Conservation (phyloP, 2,329 filamentous ascomycete genomes). For the Golovinomyces cichoracearum region DNA sequence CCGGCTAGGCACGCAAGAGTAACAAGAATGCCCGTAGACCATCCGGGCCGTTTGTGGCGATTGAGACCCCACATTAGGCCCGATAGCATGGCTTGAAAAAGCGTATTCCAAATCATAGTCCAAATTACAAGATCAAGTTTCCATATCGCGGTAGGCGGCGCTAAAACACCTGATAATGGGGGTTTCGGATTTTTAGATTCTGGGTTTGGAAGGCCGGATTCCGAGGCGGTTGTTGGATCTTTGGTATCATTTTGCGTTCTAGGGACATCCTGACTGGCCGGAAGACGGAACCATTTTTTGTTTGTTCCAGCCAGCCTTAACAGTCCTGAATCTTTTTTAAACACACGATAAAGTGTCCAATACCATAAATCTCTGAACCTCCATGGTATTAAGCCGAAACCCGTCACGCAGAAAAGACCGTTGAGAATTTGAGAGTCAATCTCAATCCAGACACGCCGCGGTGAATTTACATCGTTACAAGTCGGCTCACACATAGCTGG, state of each 20-base stretch:
- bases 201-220: conserved; percentile 34
- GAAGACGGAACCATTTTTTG: conserved; percentile 47
- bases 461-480: conserved; percentile 48
- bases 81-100: conserved; percentile 47
- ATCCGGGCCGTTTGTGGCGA: conserved; percentile 45
- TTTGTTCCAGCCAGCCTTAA: conserved; percentile 50
- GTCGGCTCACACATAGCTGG: conserved; percentile 46
- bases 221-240: conserved; percentile 17
- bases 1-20: conserved; percentile 45
- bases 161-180: conserved; percentile 46
- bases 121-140: conserved; percentile 59
- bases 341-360: conserved; percentile 36
- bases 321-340: conserved; percentile 27
- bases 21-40: conserved; percentile 59
- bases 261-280: conserved; percentile 34
- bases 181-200: conserved; percentile 33
- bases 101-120: conserved; percentile 54
- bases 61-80: conserved; percentile 68
- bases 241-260: conserved; percentile 26
- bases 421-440: conserved; percentile 64
- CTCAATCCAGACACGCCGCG: conserved; percentile 65
- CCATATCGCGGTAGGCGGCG: conserved; percentile 41
- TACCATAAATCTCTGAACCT: conserved; percentile 57
- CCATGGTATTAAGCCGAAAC: conserved; percentile 66
- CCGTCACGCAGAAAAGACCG: conserved; percentile 64